Base-by-base conservation (phyloP, 2,329 filamentous ascomycete species). In the Coleophoma eucalyptorum region DNA sequence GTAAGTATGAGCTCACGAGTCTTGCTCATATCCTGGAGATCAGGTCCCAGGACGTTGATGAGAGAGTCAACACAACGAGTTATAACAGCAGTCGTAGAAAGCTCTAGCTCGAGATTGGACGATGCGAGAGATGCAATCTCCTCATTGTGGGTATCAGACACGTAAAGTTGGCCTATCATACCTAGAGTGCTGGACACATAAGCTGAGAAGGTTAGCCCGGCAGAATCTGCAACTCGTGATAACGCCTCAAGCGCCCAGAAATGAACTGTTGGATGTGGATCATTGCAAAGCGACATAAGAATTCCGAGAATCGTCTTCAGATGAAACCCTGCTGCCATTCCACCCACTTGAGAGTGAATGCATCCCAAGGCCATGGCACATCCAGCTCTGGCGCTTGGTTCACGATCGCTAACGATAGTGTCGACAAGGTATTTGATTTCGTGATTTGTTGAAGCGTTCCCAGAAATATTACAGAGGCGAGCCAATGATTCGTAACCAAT, bases 271-370 rank as follows among this genome's bases (percentile, higher is more conserved):
- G 94, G 92, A 66, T 99, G 94, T 18, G 93, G 90, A 64, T 99
- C 94, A 60, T 92, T 96, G 67, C 91, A 93, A 10, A 99, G 78
- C 7, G 94, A 97, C 88, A 97, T 96, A n/a, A 99, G 74, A 37
- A 99, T 95, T 16, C 93, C 89, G n/a, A 97, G 80, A 46, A 99
- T 97, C 1, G 91, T 97, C 73, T 97, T 97, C 46, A 99, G 78
- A 66, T 99, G 94, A 61, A 94, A 91, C 3, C 92, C 91, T 49
- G 94, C 94, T 48, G 94, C 94, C 92, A 99, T 97, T 50, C 94
- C 93, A 51, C 94, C 95, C 33, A 99, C 89, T 67, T 96, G 91
- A 16, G 90, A 89, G 70, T 99, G 92, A 47, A 99, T 97, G 50
- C 87, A 89, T 8, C 94, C 94, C 31, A 99, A 74, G 12, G 94